These are phyloP conservation scores for Trichoderma atrobrunneum DNA, from an alignment of 2,329 filamentous ascomycete genomes.

Conservation along the genomic window DNA sequence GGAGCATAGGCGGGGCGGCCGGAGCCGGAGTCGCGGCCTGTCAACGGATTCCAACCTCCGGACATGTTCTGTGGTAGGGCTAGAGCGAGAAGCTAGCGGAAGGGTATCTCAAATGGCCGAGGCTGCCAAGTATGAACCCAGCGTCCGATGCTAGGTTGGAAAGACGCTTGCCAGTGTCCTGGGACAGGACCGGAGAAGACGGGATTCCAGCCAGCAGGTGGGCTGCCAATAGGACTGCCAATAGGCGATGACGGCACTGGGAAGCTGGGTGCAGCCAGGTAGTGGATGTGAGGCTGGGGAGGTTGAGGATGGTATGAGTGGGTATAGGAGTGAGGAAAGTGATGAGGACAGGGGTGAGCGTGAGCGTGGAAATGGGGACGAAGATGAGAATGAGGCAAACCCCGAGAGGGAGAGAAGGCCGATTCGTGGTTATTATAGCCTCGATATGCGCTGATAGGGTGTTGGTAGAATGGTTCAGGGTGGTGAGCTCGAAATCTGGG, in stretches of 20 bases:
- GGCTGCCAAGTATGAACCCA: constrained; percentile 41
- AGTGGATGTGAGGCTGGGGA: background rate
- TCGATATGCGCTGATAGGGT: background rate
- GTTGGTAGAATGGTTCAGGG: background rate
- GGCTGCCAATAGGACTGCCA: constrained; percentile 5
- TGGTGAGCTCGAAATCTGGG: background rate
- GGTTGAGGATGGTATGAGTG: background rate
- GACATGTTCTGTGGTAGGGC: constrained; percentile 29
- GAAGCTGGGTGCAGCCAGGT: background rate
- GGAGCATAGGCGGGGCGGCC: constrained; percentile 35
- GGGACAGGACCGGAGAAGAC: constrained; percentile 31
- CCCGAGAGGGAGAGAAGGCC: background rate
- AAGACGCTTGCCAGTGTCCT: constrained; percentile 37
- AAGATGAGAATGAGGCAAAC: background rate
- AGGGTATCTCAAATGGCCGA: constrained; percentile 18
- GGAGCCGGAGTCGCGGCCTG: constrained; percentile 37
- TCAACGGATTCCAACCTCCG: constrained; percentile 41
- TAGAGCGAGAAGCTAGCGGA: background rate
- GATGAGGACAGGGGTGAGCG: background rate
- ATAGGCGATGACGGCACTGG: background rate
- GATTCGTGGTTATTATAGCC: background rate
- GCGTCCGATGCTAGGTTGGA: constrained; percentile 28
- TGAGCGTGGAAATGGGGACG: background rate
- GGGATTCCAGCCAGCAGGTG: constrained; percentile 30
- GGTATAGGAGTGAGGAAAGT: too few species aligned